Base-by-base conservation (phyloP, 1,284 basidiomycete genomes). In the Kwoniella shivajii region DNA sequence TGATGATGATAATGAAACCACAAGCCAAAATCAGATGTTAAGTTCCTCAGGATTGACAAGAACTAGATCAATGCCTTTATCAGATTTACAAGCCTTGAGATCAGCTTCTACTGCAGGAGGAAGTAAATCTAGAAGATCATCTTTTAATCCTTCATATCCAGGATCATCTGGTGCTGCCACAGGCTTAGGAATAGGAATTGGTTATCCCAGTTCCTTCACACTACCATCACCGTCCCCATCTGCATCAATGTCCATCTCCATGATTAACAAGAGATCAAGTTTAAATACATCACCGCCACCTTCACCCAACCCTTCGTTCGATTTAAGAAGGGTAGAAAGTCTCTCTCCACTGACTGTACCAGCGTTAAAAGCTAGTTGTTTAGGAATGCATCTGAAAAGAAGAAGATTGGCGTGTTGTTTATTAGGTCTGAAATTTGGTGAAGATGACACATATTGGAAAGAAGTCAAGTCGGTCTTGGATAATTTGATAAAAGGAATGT, bases 351-450 rank as follows among this genome's bases (percentile, higher is more conserved):
- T 76, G 10, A 74, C 75, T 1, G 54, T 66, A 4, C 67, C 69
- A 2, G 67, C 71, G 2, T 66, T 76, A 14, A 72, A 69, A 51
- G 73, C 73, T 3, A 57, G 70, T 2, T 72, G 66, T 54, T 56
- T 73, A 4, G 70, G 68, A 16, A 64, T 74, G 0, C 75, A 76
- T 51, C 60, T 72, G 13, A 72, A 71, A 47, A 53, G 75, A 2
- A 55, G 73, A 7, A 56, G 69, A 18, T 41, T 75, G 11, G 73
- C 71, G 0, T 74, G 72, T 60, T 75, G 70, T 56, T 61, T 76
- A 1, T 64, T 76, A 0, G 75, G 71, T 2, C 50, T 76, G 39
- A 54, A 58, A 6, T 75, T 75, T 53, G 26, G 33, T 26, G 56
- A 65, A 14, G 59, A 57, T 16, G 55, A 39, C 18, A 42, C 18